Evolutionary conservation across 2,329 filamentous ascomycete genomes (phyloP).

Genomic region (Alternaria arborescens): DNA sequence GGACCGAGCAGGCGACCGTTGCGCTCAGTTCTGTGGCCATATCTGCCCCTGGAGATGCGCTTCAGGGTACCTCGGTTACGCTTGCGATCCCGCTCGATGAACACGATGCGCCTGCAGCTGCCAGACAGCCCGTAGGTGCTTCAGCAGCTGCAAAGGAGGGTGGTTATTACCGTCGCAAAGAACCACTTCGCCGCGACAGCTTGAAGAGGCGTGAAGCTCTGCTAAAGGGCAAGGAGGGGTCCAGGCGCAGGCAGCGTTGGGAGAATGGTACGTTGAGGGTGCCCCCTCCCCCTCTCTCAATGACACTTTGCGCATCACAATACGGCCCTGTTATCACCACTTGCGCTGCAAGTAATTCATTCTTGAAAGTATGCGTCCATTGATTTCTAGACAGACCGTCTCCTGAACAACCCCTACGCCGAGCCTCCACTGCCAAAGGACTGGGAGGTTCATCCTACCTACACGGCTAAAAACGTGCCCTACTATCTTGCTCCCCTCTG

Average conservation of each 20-base stretch:
- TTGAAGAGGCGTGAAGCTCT: constrained; percentile 75
- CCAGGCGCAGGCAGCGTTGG: constrained; percentile 85
- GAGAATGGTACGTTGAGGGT: constrained; percentile 76
- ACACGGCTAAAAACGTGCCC: constrained; percentile 79
- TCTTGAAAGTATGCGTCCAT: constrained; percentile 4
- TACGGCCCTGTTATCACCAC: background rate
- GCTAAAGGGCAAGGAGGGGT: constrained; percentile 90
- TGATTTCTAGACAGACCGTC: constrained; percentile 68
- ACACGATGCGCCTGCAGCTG: constrained; percentile 46
- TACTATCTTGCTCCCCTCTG: constrained; percentile 90
- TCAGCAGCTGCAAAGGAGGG: constrained; percentile 53
- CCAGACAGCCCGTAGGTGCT: constrained; percentile 36
- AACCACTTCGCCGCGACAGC: constrained; percentile 67
- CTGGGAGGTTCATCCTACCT: constrained; percentile 83
- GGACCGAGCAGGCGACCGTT: constrained; percentile 58
- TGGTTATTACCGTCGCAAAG: constrained; percentile 61
- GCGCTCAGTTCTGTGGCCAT: constrained; percentile 54
- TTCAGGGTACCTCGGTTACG: constrained; percentile 66
- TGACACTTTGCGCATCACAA: constrained; percentile 17
- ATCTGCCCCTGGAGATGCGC: constrained; percentile 37
- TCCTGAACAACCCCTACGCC: constrained; percentile 85
- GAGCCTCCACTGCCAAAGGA: constrained; percentile 83
- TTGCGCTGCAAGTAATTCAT: background rate
- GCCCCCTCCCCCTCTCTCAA: constrained; percentile 14
- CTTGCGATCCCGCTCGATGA: constrained; percentile 80